A percentile compares a stretch with the other conserved stretches of the same genome.
phyloP scores from a whole-genome alignment of 2,329 filamentous ascomycete genomes.

The Dothistroma septosporum region DNA sequence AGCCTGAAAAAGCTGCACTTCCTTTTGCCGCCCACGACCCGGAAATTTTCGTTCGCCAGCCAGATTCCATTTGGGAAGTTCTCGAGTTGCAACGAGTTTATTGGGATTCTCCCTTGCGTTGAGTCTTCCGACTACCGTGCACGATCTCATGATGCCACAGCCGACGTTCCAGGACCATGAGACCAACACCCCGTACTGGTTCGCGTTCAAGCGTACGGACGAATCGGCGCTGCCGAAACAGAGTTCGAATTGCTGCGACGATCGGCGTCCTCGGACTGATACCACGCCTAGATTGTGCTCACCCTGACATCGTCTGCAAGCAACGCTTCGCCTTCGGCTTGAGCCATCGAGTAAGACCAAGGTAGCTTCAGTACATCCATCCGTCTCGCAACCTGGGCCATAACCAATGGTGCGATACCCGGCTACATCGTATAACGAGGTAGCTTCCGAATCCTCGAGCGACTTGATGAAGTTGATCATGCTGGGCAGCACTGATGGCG shows the following conservation, averaged over 20 bases:
- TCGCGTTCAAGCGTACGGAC: slow-evolving; percentile 11
- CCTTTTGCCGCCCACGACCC: slow-evolving; percentile 8
- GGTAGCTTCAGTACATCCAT: slow-evolving; percentile 8
- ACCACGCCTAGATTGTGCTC: neutral
- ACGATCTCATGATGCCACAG: slow-evolving; percentile 13
- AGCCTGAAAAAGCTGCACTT: slow-evolving; percentile 12
- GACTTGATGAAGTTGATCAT: slow-evolving; percentile 15
- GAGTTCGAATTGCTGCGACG: slow-evolving; percentile 7
- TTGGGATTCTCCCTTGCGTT: slow-evolving; percentile 12
- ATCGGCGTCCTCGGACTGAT: neutral
- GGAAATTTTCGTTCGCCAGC: slow-evolving; percentile 9
- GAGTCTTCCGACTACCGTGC: slow-evolving; percentile 10
- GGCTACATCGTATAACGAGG: slow-evolving; percentile 10
- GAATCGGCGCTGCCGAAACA: slow-evolving; percentile 8
- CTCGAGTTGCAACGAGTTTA: slow-evolving; percentile 9
- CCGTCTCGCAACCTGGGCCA: slow-evolving; percentile 11
- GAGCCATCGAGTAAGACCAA: slow-evolving; percentile 8
- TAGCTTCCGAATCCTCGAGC: slow-evolving; percentile 10
- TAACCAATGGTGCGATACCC: slow-evolving; percentile 10
- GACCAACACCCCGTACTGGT: slow-evolving; percentile 13
- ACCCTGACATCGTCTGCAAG: slow-evolving; percentile 9
- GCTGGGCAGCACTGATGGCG: slow-evolving; percentile 5
- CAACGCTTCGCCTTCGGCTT: slow-evolving; percentile 7
- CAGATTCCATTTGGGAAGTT: slow-evolving; percentile 14
- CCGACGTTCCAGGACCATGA: slow-evolving; percentile 15